phyloP scores from a whole-genome alignment of 495 filamentous ascomycete genomes.

The Xylaria curta region DNA sequence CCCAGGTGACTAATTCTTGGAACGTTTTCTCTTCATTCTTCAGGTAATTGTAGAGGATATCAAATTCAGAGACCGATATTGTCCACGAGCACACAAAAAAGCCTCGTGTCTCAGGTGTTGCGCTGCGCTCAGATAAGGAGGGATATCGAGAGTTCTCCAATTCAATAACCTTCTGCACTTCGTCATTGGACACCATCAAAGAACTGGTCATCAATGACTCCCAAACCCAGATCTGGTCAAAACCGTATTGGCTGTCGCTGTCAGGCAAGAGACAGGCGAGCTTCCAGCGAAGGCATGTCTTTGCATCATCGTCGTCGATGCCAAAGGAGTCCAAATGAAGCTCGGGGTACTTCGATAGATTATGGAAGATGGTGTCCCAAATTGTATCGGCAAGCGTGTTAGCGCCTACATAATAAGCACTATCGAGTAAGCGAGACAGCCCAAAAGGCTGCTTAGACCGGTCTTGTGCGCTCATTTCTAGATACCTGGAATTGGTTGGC shows the following conservation, averaged over 20 bases:
- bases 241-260: neutral
- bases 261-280: conserved; percentile 10
- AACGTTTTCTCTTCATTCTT: conserved; percentile 4
- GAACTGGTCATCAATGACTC: neutral
- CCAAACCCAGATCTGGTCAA: neutral
- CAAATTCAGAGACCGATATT: neutral
- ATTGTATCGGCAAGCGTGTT: neutral
- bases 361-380: neutral
- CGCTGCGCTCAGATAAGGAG: neutral
- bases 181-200: neutral
- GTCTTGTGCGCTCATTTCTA: neutral
- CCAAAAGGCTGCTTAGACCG: neutral
- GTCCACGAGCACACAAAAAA: conserved; percentile 7
- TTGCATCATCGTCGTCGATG: neutral
- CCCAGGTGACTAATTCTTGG: neutral
- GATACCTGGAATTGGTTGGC: neutral
- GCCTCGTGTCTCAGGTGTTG: neutral
- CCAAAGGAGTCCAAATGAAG: neutral
- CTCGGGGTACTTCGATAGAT: neutral
- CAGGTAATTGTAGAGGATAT: neutral
- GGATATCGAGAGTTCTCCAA: neutral
- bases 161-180: neutral
- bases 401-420: neutral
- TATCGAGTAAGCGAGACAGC: neutral
- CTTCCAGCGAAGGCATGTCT: neutral